Percentiles rank a stretch among this genome's conserved stretches.
Conservation (phyloP, 441 rosid genomes). For the Arabidopsis hybrid region DNA sequence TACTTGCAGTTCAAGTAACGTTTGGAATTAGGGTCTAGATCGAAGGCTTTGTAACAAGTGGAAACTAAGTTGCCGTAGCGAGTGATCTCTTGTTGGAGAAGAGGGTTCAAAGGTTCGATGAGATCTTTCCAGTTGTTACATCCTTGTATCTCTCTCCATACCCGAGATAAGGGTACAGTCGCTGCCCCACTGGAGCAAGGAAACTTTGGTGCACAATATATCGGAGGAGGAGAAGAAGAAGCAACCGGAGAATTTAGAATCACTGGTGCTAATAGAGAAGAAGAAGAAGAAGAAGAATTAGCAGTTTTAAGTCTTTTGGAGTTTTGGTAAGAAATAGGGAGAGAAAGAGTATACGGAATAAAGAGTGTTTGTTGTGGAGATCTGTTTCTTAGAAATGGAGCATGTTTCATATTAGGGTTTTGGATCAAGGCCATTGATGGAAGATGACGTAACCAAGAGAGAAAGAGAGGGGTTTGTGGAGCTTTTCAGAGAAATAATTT, state of each 20-base stretch:
- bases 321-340: slow-evolving; percentile 41
- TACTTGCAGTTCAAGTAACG: slow-evolving; percentile 72
- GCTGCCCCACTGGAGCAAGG: not conserved
- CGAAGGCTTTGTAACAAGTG: slow-evolving; percentile 67
- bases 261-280: slow-evolving; percentile 21
- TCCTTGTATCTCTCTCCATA: slow-evolving; percentile 73
- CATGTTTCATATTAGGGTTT: slow-evolving; percentile 40
- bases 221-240: slow-evolving; percentile 5
- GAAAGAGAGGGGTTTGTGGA: not conserved
- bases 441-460: slow-evolving; percentile 17
- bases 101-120: slow-evolving; percentile 64
- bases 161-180: slow-evolving; percentile 37
- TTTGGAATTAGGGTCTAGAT: slow-evolving; percentile 57
- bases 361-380: slow-evolving; percentile 22
- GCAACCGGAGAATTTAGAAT: slow-evolving; percentile 19
- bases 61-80: slow-evolving; percentile 65
- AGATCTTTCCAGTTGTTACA: slow-evolving; percentile 62
- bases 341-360: slow-evolving; percentile 28
- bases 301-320: slow-evolving; percentile 27
- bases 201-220: slow-evolving; percentile 6
- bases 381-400: slow-evolving; percentile 35
- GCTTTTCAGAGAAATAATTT: not conserved
- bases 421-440: slow-evolving; percentile 55
- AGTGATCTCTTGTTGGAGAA: slow-evolving; percentile 62
- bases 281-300: slow-evolving; percentile 5